Evolutionary conservation across 2,329 filamentous ascomycete species (phyloP).

Genomic region (Fusarium hainanense): DNA sequence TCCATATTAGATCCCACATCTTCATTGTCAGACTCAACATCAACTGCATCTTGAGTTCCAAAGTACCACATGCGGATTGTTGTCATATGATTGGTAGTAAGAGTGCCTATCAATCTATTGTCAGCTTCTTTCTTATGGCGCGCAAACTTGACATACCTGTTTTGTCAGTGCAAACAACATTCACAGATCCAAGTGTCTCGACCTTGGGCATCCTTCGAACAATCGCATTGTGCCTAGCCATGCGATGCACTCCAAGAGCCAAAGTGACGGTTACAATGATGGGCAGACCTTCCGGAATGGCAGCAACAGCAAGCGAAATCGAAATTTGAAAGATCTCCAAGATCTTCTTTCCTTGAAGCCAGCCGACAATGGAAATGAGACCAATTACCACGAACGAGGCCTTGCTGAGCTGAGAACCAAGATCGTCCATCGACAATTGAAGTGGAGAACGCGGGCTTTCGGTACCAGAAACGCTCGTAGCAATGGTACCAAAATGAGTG

Average conservation of each 20-base stretch:
- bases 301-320: slow-evolving; percentile 94
- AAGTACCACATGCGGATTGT: slow-evolving; percentile 97
- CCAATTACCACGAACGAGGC: slow-evolving; percentile 95
- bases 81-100: slow-evolving; percentile 99
- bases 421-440: slow-evolving; percentile 96
- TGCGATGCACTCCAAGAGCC: slow-evolving; percentile 92
- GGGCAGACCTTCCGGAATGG: slow-evolving; percentile 93
- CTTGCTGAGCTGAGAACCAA: slow-evolving; percentile 95
- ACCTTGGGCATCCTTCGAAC: slow-evolving; percentile 96
- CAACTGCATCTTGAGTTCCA: slow-evolving; percentile 67
- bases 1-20: slow-evolving; percentile 65
- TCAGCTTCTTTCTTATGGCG: slow-evolving; percentile 25
- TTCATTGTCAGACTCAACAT: slow-evolving; percentile 67
- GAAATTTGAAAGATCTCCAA: slow-evolving; percentile 98
- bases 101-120: slow-evolving; percentile 68
- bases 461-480: slow-evolving; percentile 91
- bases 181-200: slow-evolving; percentile 97
- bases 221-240: slow-evolving; percentile 95
- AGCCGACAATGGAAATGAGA: slow-evolving; percentile 89
- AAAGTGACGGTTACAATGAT: slow-evolving; percentile 99
- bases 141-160: slow-evolving; percentile 67
- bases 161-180: slow-evolving; percentile 99
- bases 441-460: slow-evolving; percentile 94
- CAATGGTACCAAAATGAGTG: slow-evolving; percentile 97
- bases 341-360: slow-evolving; percentile 87